Evolutionary conservation across 2,329 filamentous ascomycete genomes (phyloP), one percentile per base, ranked within the genome.

Genomic region (Tricladium varicosporioides): DNA sequence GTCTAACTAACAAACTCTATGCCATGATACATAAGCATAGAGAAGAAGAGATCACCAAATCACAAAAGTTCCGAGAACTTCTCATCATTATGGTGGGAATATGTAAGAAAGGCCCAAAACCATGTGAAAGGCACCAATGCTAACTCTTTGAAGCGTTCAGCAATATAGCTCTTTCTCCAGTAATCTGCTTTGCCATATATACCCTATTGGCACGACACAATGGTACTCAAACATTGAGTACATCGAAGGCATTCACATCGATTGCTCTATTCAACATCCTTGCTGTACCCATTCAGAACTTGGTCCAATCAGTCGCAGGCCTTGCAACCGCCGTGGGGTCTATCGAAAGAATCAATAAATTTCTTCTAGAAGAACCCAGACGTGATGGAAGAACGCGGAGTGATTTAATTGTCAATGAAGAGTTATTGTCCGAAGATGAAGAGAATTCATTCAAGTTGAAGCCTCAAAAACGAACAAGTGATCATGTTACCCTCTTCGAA

Each of bases 1-100:
- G 66, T n/a, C 58, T 76, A 2, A 69, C 66, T 1, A 31, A 55
- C 31, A 70, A 65, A 16, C 64, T 75, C 32, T 61, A 61, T 65
- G 8, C 77, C 1, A 72, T 73, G 13, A 51, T 66, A 11, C 56
- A 74, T n/a, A n/a, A n/a, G n/a, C n/a, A n/a, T 0, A 65, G 75
- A 9, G 60, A 70, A 2, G 11, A 53, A 5, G 53, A 59, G 58
- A 46, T 55, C n/a, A 43, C 14, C 8, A 55, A 22, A 11, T 55
- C 53, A 14, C 14, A 45, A 33, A 49, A 49, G 47, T 55, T 55
- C 15, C 13, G 40, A 43, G 40, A 43, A 9, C 10, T 43, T 3
- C 40, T 43, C 3, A 43, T 43, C 40, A 3, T 43, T 9, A 43
- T 43, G 40, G 40, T 43, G 13, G 40, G 40, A 43, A 43, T 43